Base-by-base conservation (phyloP, 2,329 filamentous ascomycete species). In the Knufia petricola region DNA sequence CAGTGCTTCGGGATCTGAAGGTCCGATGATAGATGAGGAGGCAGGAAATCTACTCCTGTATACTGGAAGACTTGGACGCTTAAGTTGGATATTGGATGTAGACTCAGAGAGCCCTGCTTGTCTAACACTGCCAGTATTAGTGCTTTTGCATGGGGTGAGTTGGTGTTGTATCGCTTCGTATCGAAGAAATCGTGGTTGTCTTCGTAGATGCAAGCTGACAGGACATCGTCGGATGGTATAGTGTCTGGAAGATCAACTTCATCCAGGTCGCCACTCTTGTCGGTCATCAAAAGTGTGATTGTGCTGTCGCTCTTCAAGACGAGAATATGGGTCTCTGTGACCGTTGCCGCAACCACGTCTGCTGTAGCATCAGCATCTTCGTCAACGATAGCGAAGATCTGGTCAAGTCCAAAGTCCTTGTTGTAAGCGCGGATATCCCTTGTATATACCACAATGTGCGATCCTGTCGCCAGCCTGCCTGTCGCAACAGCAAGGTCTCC, bases 311-410 rank as follows among this genome's bases (percentile, higher is more conserved):
- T 87, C 49, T 87, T 78, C 17, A 95, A 69, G 12, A 96, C 75
- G 1, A 95, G 70, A 10, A 98, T 66, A 61, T 88, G 95, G 0
- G 87, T 87, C 58, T 96, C 90, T 17, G 79, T 79, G 58, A 96
- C 89, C 62, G 85, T 94, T 31, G 86, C 84, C 59, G 81, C 84
- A 39, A 88, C 70, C 36, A 92, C 83, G 46, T 82, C 77, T 3
- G 87, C 82, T 59, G 95, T 64, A 32, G 69, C 82, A 10, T 85
- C 88, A 0, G 83, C 89, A 55, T 92, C 86, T 59, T 95, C 92
- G 59, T 96, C 92, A 53, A 87, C 78, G 77, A 96, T 87, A 1
- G 89, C 87, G 43, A 95, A 76, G 48, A 98, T 96, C 61, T 96
- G 90, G 39, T 83, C 82, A 46, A 98, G 75, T 9, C 84, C 86